Conservation (phyloP, 2,329 filamentous ascomycete genomes). For the Cercospora brassicicola region DNA sequence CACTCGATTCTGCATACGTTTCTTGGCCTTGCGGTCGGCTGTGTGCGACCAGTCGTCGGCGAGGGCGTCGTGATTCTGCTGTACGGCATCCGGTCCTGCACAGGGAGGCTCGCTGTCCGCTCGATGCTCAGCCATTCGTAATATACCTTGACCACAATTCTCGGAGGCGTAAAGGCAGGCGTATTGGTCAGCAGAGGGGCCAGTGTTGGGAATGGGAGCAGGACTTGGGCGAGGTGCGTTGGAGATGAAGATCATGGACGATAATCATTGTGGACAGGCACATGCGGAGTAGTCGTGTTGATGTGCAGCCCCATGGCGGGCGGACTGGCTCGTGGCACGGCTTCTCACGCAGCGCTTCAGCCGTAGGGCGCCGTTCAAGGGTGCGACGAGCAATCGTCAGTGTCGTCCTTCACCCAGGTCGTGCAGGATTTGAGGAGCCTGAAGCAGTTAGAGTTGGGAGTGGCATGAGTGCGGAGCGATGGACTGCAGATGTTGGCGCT, state of each 20-base stretch:
- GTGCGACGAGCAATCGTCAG: background rate
- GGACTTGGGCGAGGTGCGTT: background rate
- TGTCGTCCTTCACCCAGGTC: background rate
- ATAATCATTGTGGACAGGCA: background rate
- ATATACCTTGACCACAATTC: background rate
- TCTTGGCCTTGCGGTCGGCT: conserved; percentile 7
- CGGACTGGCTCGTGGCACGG: background rate
- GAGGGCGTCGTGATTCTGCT: background rate
- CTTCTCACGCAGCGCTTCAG: background rate
- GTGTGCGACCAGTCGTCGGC: conserved; percentile 5
- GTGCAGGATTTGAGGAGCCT: background rate
- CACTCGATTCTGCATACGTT: conserved; percentile 11
- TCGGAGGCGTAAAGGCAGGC: background rate
- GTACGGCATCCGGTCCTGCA: background rate
- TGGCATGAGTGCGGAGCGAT: background rate
- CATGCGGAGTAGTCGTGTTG: background rate
- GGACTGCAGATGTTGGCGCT: background rate
- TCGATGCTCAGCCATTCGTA: conserved; percentile 1
- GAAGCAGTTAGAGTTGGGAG: background rate
- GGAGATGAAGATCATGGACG: background rate
- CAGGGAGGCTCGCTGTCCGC: conserved; percentile 4
- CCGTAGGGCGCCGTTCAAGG: background rate
- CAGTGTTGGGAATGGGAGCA: background rate
- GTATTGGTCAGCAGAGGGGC: background rate
- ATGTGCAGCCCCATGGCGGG: background rate